These are phyloP conservation scores for Botrytis byssoidea DNA, from an alignment of 2,329 filamentous ascomycete species.

Conservation along the genomic window DNA sequence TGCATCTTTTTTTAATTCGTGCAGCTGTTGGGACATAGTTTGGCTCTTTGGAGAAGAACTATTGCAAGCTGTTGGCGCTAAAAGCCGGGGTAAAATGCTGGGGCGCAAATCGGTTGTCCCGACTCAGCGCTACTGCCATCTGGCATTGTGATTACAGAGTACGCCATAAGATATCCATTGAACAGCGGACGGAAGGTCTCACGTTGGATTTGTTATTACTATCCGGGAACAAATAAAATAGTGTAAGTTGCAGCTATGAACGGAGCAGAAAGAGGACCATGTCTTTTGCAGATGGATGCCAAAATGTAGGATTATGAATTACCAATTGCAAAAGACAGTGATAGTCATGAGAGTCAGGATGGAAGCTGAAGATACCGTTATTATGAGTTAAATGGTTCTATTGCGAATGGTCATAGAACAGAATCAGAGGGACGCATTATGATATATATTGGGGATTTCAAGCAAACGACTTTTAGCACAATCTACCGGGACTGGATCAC, in stretches of 20 bases:
- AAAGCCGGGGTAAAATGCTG: too few relatives aligned
- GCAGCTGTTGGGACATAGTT: too few relatives aligned
- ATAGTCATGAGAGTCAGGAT: background rate
- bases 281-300: background rate
- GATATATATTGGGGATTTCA: background rate
- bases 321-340: background rate
- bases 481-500: background rate
- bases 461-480: background rate
- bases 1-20: too few relatives aligned
- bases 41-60: too few relatives aligned
- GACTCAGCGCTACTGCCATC: too few relatives aligned
- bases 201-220: rapidly evolving
- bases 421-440: background rate
- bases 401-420: background rate
- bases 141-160: too few relatives aligned
- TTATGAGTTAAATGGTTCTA: background rate
- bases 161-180: too few relatives aligned
- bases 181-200: background rate
- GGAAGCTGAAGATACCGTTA: background rate
- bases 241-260: background rate
- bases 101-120: too few relatives aligned
- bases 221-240: background rate
- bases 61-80: too few relatives aligned
- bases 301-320: background rate
- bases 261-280: background rate